Evolutionary conservation across 768 basidiomycete species (phyloP), one percentile per base, ranked within the genome.

Genomic region (Termitomyces sp.): DNA sequence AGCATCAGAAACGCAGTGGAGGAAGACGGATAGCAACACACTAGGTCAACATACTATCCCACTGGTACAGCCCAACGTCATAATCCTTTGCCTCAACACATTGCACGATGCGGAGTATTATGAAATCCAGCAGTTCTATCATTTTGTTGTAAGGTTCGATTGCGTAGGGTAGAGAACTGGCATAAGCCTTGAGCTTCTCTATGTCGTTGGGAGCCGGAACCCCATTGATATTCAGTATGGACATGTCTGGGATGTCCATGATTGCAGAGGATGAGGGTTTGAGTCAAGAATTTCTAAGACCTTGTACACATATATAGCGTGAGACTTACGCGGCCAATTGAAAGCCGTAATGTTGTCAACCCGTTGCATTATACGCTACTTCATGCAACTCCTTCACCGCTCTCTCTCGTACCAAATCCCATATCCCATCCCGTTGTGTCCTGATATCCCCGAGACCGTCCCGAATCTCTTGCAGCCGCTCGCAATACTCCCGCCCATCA

Each of bases 401-500:
- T 55, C 80, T 78, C 67, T 85, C 82, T 55, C 91, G 80, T 50
- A 91, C 85, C 66, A 84, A 68, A 55, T 83, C 79, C 92, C 92
- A 94, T 19, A 93, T 77, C 10, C 77, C 74, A 64, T 86, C 78
- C 53, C 90, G 75, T 65, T 91, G 88, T 2, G 79, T 78, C 53
- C 84, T 74, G 30, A 88, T 80, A 60, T 88, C 85, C 5, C 92
- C 92, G 53, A 93, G 67, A 2, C 83, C 83, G 60, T 93, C 90
- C 51, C 92, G 71, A 52, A 94, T 89, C 66, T 94, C 92, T 63
- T 88, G 82, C 52, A 94, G 69, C 26, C 91, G 80, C 64, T 93
- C 91, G 5, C 88, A 83, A 64, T 93, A 94, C 68, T 93, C 92
- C 44, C 90, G 76, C 5, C 87, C 88, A 62, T 94, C 92, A 63